phyloP scores from a whole-genome alignment of 352 stramenopile genomes.

The Phytophthora rubi region DNA sequence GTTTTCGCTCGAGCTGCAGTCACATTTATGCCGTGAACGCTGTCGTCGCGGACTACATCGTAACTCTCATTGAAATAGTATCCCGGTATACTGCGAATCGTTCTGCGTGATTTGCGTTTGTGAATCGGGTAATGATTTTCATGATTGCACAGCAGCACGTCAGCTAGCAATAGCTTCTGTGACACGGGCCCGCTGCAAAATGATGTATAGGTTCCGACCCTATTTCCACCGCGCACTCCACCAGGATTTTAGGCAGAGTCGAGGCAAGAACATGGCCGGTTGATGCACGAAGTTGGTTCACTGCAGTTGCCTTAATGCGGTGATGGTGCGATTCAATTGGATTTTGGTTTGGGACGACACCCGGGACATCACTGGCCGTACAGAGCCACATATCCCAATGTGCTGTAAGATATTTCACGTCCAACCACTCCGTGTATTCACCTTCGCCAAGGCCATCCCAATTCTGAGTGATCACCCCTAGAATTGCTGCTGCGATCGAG shows the following conservation, averaged over 20 bases:
- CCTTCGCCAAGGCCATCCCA: too few relatives aligned
- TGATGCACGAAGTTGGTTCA: background rate
- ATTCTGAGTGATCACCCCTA: too few relatives aligned
- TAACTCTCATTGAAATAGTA: background rate
- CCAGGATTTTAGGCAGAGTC: slow-evolving; percentile 8
- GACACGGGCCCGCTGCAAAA: background rate
- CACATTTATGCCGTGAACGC: background rate
- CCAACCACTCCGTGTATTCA: slow-evolving; percentile 10
- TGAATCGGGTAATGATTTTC: slow-evolving; percentile 1
- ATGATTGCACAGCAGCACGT: too few relatives aligned
- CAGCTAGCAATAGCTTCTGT: too few relatives aligned
- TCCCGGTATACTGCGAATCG: background rate
- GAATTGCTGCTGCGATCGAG: too few relatives aligned
- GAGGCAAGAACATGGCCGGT: slow-evolving; percentile 1
- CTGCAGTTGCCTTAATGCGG: background rate
- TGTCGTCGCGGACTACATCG: background rate
- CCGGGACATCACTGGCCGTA: background rate
- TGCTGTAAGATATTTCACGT: background rate
- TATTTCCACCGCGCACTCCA: background rate
- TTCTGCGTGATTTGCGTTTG: background rate
- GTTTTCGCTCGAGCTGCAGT: background rate
- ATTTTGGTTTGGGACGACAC: slow-evolving; percentile 12
- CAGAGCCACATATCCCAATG: slow-evolving; percentile 12
- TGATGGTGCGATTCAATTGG: slow-evolving; percentile 8
- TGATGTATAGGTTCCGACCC: background rate